Base-by-base conservation (phyloP, 1,284 basidiomycete genomes). In the Boletus coffeatus region DNA sequence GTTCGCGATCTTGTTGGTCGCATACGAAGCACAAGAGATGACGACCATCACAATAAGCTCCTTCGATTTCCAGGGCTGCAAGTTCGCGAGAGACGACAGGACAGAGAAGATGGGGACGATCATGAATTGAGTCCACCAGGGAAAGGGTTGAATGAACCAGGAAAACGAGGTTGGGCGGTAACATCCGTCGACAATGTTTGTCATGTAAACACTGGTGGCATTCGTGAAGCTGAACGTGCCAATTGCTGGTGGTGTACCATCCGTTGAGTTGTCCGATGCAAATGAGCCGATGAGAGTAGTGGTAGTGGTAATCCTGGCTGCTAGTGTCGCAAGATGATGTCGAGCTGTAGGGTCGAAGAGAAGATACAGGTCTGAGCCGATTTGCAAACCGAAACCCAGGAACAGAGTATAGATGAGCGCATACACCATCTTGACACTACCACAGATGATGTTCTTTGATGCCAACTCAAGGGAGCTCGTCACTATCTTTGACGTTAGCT, bases 321-420 rank as follows among this genome's bases (percentile, higher is more conserved):
- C 79, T 16, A 90, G 76, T 16, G 77, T 74, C 25, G 82, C 75
- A 14, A 90, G 80, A 34, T 80, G 77, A 52, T 75, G 75, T 18
- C 88, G 84, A 16, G 85, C 83, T 1, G 74, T 68, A 1, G 78
- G 83, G 71, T 94, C 92, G 63, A 94, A 78, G 29, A 94, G 81
- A 62, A 93, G 87, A 71, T 88, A 95, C 25, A 94, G 77, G 71
- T 95, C 93, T 4, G 89, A 93, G 43, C 93, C 93, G 64, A 95
- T 92, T 66, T 93, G 90, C 58, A 96, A 82, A 60, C 92, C 92
- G 73, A 95, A 95, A 2, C 93, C 93, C 70, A 94, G 76, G 74
- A 94, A 94, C n/a, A 94, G 79, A 0, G 92, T 93, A 71, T 94
- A 94, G 60, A 94, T 94, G 64, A 94, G 81, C 18, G 92, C 90